Percentiles rank a stretch among this genome's conserved stretches.
Evolutionary conservation across 2,329 filamentous ascomycete genomes (phyloP).

Genomic region (Talaromyces sp.): DNA sequence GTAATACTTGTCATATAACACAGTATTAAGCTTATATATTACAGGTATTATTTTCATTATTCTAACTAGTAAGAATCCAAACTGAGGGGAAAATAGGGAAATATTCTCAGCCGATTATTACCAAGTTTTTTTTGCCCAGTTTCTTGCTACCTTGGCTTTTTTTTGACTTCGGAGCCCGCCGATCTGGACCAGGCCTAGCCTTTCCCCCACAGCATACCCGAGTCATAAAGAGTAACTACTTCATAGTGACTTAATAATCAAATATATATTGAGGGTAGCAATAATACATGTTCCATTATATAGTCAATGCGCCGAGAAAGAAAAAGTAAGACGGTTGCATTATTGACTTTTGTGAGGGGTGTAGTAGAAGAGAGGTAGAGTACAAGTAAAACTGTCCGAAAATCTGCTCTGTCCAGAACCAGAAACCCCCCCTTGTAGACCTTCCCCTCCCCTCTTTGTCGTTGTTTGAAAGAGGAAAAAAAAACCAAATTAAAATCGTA

Average conservation of each 20-base stretch:
- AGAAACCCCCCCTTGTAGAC: no score
- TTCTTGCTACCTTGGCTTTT: background rate
- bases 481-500: no score
- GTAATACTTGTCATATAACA: no score
- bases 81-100: no score
- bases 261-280: background rate
- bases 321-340: background rate
- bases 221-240: background rate
- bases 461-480: background rate
- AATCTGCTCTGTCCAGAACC: no score
- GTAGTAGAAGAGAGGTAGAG: background rate
- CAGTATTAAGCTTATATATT: background rate
- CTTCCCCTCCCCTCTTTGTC: background rate
- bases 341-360: background rate
- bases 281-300: background rate
- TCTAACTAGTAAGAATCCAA: no score
- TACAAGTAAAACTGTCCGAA: no score
- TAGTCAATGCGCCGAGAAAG: background rate
- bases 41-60: background rate
- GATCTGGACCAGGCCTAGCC: background rate
- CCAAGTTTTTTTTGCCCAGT: background rate
- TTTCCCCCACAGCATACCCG: background rate
- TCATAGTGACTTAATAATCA: background rate
- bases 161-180: background rate
- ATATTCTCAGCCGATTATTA: no score